Evolutionary conservation across 2,329 filamentous ascomycete species (phyloP).

Genomic region (Gaeumannomyces tritici): DNA sequence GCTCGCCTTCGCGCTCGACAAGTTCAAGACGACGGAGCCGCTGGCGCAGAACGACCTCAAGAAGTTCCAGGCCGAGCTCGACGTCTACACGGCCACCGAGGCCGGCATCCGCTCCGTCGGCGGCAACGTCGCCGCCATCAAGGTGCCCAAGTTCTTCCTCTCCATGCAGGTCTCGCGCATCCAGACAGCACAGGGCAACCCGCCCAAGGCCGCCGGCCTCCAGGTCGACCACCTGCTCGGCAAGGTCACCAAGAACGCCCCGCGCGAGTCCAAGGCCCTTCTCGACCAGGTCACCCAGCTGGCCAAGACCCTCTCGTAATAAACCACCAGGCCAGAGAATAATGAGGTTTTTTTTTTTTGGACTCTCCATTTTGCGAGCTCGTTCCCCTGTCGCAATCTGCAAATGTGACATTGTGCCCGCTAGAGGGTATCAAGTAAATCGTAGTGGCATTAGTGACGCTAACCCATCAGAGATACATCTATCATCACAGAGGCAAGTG

Average conservation of each 20-base stretch:
- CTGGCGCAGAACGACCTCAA: constrained; percentile 39
- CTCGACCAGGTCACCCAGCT: constrained; percentile 41
- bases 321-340: neutral
- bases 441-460: neutral
- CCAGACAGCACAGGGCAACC: constrained; percentile 47
- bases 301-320: constrained; percentile 15
- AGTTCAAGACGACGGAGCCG: constrained; percentile 40
- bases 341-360: neutral
- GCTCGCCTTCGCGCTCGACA: constrained; percentile 41
- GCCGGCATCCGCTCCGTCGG: constrained; percentile 44
- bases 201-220: constrained; percentile 37
- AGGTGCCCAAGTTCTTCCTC: constrained; percentile 52
- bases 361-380: too few relatives aligned
- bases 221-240: constrained; percentile 46
- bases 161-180: constrained; percentile 49
- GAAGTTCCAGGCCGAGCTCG: constrained; percentile 41
- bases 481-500: neutral
- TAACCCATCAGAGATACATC: neutral
- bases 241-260: constrained; percentile 48
- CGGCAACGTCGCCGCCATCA: constrained; percentile 33
- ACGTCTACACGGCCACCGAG: constrained; percentile 50
- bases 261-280: constrained; percentile 35
- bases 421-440: neutral
- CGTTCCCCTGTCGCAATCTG: neutral
- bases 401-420: neutral